A percentile compares a stretch with the other conserved stretches of the same genome.
phyloP scores from a whole-genome alignment of 257 asterid species.

The Primulina eburnea region DNA sequence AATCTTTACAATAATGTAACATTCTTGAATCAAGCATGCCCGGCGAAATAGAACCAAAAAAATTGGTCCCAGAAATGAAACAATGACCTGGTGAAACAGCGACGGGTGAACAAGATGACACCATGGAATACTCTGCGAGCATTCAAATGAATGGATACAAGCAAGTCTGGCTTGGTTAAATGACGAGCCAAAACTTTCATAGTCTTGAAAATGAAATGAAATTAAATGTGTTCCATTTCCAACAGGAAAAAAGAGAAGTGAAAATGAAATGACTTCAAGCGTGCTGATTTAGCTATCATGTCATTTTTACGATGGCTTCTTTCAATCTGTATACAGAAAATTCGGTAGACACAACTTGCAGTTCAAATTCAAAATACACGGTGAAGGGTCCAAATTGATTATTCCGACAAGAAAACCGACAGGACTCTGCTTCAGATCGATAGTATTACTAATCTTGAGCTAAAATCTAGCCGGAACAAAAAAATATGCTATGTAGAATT shows the following conservation, averaged over 20 bases:
- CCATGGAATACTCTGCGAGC: not conserved
- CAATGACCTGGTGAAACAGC: not conserved
- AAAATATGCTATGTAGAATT: not conserved
- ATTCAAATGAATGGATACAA: not conserved
- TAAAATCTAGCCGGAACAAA: too few relatives aligned
- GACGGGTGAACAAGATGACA: not conserved
- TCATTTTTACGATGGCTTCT: not conserved
- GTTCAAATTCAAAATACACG: not conserved
- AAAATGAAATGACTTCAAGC: not conserved
- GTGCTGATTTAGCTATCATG: not conserved
- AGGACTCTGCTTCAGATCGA: too few relatives aligned
- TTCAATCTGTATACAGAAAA: not conserved
- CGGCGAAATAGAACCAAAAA: too few relatives aligned
- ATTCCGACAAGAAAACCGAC: too few relatives aligned
- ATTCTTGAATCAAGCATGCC: not conserved
- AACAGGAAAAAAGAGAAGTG: not conserved
- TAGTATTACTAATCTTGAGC: not conserved
- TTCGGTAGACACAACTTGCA: not conserved
- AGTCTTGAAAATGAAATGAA: not conserved
- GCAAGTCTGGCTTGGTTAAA: not conserved
- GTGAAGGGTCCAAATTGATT: not conserved
- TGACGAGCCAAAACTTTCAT: not conserved
- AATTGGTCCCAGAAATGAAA: too few relatives aligned
- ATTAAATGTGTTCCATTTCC: not conserved
- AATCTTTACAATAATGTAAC: not conserved